These are phyloP conservation scores for Mortierella sp. DNA, from an alignment of 371 early-diverging fungal species.

Conservation along the genomic window DNA sequence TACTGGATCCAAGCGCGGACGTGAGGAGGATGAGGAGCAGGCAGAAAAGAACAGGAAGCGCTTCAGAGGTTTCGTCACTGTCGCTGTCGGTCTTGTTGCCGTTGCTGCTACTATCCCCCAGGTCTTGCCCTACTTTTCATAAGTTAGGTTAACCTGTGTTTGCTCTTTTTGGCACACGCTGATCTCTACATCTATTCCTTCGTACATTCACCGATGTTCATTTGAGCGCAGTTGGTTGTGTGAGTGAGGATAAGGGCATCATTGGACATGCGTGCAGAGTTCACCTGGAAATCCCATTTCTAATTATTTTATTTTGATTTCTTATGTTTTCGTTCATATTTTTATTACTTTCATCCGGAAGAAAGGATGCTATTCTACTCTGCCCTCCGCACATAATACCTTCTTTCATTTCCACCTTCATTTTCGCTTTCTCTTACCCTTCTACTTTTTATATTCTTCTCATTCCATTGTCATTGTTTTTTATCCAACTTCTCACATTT, in stretches of 20 bases:
- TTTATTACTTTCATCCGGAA: background rate
- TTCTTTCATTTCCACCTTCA: background rate
- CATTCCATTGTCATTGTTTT: background rate
- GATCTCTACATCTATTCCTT: background rate
- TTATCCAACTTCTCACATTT: background rate
- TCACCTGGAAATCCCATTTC: background rate
- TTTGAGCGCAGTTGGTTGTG: no score
- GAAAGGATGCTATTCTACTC: background rate
- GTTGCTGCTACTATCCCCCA: constrained; percentile 28
- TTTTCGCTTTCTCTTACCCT: background rate
- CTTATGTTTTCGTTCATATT: background rate
- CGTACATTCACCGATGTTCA: background rate
- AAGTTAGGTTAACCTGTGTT: background rate
- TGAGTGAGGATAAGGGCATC: background rate
- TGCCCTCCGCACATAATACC: background rate
- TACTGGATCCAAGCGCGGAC: constrained; percentile 25
- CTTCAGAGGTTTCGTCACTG: constrained; percentile 29
- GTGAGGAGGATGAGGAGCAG: constrained; percentile 40
- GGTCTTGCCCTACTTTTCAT: constrained; percentile 39
- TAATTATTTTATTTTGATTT: background rate
- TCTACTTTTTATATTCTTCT: background rate
- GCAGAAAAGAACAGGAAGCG: constrained; percentile 27
- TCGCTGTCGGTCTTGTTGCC: constrained; percentile 38
- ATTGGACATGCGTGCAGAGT: background rate
- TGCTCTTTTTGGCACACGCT: no score